Evolutionary conservation across 2,329 filamentous ascomycete genomes (phyloP), one percentile per base, ranked within the genome.

Genomic region (Sarocladium oryzae): DNA sequence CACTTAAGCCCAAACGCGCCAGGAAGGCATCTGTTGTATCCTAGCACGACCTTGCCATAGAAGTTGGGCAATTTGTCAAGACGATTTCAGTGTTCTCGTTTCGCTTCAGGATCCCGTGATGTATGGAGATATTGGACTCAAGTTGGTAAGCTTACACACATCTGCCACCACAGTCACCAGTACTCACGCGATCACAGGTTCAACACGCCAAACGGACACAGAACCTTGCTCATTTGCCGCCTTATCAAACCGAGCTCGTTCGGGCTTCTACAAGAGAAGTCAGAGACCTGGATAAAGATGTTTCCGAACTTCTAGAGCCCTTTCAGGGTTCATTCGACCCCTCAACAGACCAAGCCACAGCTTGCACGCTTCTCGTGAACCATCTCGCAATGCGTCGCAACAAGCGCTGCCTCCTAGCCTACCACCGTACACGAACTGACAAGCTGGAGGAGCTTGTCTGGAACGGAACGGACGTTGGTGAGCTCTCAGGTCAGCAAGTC

Each of bases 121-220:
- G 89, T 93, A 95, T 69, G 89, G 89, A 58, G 90, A 95, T 66
- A 73, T 89, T 54, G 89, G 87, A 49, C 87, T 89, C 66, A 95
- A 95, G 70, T 73, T 96, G 69, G 88, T 92, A 70, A 61, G 72
- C 8, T 20, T 33, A 37, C 2, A 24, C 33, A 7, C 20, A 5
- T 3, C 24, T 8, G 8, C n/a, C 15, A n/a, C 3, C n/a, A 28
- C 9, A 18, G 13, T 15, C 5, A 8, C 45, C 5, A n/a, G 46
- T 24, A 26, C 46, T 49, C 13, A 58, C 54, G 49, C 45, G 41
- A 24, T 43, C 43, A 20, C 58, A 96, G 89, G 91, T 95, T 60
- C 87, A 92, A 75, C 88, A 97, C 75, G 93, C 93, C 66, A 97
- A 97, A 77, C 84, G 93, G 65, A 95, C 88, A 16, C 89, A 93